Conservation (phyloP, 805 yeast species). For the Wickerhamiella cacticola region DNA sequence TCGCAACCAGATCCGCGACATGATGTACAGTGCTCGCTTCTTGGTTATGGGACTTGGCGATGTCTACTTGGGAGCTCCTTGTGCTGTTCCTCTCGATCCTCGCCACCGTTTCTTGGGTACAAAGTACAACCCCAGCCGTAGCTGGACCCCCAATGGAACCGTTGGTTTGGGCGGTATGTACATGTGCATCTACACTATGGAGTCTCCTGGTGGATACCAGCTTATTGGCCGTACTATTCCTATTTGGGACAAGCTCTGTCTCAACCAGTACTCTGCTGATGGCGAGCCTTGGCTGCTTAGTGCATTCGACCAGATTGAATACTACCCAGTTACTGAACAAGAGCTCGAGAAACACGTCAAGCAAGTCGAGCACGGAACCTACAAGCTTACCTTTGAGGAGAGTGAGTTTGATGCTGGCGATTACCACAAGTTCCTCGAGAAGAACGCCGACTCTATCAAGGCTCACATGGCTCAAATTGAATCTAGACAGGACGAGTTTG, state of each 20-base stretch:
- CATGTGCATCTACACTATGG: conserved; percentile 98
- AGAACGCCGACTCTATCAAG: conserved; percentile 58
- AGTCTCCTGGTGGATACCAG: conserved; percentile 97
- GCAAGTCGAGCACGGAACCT: conserved; percentile 70
- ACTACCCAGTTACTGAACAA: conserved; percentile 79
- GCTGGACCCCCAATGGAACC: conserved; percentile 91
- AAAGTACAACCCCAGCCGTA: conserved; percentile 92
- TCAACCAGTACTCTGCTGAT: conserved; percentile 28
- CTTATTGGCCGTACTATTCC: conserved; percentile 94
- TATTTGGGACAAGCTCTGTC: conserved; percentile 87
- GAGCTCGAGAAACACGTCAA: conserved; percentile 62
- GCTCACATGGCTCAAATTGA: conserved; percentile 39
- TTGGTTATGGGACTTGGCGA: conserved; percentile 93
- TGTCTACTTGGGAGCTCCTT: conserved; percentile 95
- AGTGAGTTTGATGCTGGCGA: conserved; percentile 71
- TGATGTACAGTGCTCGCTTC: conserved; percentile 81
- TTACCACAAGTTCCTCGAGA: conserved; percentile 68
- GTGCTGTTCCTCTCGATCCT: conserved; percentile 97
- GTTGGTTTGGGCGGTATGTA: conserved; percentile 98
- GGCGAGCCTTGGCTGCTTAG: conserved; percentile 83
- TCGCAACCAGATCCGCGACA: conserved; percentile 63
- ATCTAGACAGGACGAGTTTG: conserved; percentile 72
- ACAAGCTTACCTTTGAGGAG: conserved; percentile 60
- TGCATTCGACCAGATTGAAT: conserved; percentile 90
- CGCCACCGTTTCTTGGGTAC: conserved; percentile 86